These are phyloP conservation scores for Cladosporium sp. DNA, from an alignment of 2,329 filamentous ascomycete species.

Conservation along the genomic window DNA sequence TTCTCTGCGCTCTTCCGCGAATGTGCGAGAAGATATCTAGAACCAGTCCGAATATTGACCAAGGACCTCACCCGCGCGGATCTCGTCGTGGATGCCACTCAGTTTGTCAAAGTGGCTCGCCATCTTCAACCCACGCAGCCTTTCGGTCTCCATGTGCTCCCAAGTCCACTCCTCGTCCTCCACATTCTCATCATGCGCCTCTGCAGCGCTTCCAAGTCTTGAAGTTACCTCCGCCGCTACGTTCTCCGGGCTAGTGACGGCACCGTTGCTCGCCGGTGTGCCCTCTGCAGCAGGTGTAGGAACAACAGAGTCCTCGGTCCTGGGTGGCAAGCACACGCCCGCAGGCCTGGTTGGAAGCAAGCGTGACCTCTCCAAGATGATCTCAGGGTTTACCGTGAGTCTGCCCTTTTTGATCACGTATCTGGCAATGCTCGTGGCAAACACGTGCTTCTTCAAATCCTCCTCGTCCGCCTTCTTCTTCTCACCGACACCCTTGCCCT, in stretches of 20 bases:
- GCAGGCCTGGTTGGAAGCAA: slow-evolving; percentile 70
- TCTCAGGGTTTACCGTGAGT: slow-evolving; percentile 77
- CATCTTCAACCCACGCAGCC: slow-evolving; percentile 50
- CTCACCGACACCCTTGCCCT: slow-evolving; percentile 32
- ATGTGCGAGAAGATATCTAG: background rate
- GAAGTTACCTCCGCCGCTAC: slow-evolving; percentile 25
- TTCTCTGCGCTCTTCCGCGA: background rate
- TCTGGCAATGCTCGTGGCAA: slow-evolving; percentile 45
- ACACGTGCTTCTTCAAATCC: slow-evolving; percentile 40
- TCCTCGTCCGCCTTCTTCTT: slow-evolving; percentile 27
- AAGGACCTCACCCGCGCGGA: slow-evolving; percentile 37
- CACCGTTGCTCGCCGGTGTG: slow-evolving; percentile 21
- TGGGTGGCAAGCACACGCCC: slow-evolving; percentile 38
- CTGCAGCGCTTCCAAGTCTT: slow-evolving; percentile 17
- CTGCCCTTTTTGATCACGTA: slow-evolving; percentile 54
- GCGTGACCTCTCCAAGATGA: slow-evolving; percentile 64
- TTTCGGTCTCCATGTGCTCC: slow-evolving; percentile 56
- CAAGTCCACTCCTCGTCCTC: slow-evolving; percentile 51
- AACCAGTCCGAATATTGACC: slow-evolving; percentile 12
- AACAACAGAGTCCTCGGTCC: slow-evolving; percentile 19
- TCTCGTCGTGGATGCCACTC: slow-evolving; percentile 51
- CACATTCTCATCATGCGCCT: background rate
- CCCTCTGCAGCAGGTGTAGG: slow-evolving; percentile 14
- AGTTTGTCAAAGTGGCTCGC: slow-evolving; percentile 52
- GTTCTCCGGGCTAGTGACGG: slow-evolving; percentile 21